Conservation (phyloP, 1,284 basidiomycete genomes). For the Polyporus tsugae region DNA sequence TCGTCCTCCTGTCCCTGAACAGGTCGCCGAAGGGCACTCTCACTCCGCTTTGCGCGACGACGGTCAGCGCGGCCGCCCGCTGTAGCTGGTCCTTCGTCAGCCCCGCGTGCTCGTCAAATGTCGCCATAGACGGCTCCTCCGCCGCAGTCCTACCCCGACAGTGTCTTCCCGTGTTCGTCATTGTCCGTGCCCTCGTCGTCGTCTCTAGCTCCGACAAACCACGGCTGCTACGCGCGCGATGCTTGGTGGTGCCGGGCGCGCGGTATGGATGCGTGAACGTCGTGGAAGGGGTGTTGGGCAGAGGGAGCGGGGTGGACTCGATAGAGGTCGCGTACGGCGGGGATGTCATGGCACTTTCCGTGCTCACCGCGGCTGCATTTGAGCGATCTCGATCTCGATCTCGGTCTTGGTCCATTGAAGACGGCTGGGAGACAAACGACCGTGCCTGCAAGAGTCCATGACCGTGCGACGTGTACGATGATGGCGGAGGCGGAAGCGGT, state of each 20-base stretch:
- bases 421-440: slow-evolving; percentile 25
- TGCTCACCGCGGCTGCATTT: slow-evolving; percentile 7
- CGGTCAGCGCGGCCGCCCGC: slow-evolving; percentile 66
- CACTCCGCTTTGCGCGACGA: slow-evolving; percentile 74
- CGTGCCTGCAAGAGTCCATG: slow-evolving; percentile 22
- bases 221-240: slow-evolving; percentile 9
- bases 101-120: slow-evolving; percentile 40
- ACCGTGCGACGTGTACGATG: slow-evolving; percentile 19
- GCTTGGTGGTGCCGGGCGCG: neutral
- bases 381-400: slow-evolving; percentile 18
- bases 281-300: slow-evolving; percentile 28
- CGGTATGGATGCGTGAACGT: slow-evolving; percentile 29
- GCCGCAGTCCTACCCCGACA: slow-evolving; percentile 8
- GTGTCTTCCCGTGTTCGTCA: slow-evolving; percentile 14
- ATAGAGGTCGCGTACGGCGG: slow-evolving; percentile 25
- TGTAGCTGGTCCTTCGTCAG: slow-evolving; percentile 62
- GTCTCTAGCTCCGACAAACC: slow-evolving; percentile 20
- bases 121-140: slow-evolving; percentile 24
- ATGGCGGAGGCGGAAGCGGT: slow-evolving; percentile 22
- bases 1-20: slow-evolving; percentile 68
- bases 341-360: slow-evolving; percentile 1
- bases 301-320: slow-evolving; percentile 31
- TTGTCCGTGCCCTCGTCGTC: neutral
- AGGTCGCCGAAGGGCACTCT: slow-evolving; percentile 77
- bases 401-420: slow-evolving; percentile 15